phyloP scores from a whole-genome alignment of 2,329 filamentous ascomycete genomes.

The Beauveria bassiana region DNA sequence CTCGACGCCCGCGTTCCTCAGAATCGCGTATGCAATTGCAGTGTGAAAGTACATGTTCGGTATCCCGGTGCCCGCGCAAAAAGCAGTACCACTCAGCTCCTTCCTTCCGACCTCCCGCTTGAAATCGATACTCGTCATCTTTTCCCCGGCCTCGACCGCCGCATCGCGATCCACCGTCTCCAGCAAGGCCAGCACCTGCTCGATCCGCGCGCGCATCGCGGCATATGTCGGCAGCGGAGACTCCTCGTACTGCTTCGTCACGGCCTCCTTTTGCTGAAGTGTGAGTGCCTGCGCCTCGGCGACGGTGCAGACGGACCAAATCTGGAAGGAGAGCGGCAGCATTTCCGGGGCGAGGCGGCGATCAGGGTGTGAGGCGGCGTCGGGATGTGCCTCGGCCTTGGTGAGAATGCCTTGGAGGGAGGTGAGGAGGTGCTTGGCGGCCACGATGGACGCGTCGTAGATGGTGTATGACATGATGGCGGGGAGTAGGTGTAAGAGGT shows the following conservation, averaged over 20 bases:
- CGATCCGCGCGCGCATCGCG: conserved; percentile 27
- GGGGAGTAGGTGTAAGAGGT: neutral
- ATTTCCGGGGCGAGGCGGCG: conserved; percentile 22
- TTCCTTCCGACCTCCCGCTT: conserved; percentile 19
- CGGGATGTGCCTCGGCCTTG: conserved; percentile 19
- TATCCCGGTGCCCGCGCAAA: conserved; percentile 38
- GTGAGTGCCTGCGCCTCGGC: conserved; percentile 3
- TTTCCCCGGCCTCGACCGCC: conserved; percentile 21
- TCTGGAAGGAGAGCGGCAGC: conserved; percentile 22
- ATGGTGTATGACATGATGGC: conserved; percentile 17
- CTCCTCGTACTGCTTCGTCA: neutral
- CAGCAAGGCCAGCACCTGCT: conserved; percentile 4
- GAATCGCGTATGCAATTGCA: conserved; percentile 49
- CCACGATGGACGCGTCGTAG: conserved; percentile 21
- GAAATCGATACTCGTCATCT: conserved; percentile 22
- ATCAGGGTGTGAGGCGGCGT: conserved; percentile 14
- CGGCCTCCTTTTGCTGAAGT: neutral
- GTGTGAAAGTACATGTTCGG: conserved; percentile 61
- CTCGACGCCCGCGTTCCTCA: conserved; percentile 52
- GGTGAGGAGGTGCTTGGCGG: conserved; percentile 16
- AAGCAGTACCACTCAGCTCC: conserved; percentile 27
- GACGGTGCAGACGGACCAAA: conserved; percentile 16
- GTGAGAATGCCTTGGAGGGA: conserved; percentile 18
- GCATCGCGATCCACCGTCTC: conserved; percentile 16
- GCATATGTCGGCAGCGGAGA: conserved; percentile 23